Evolutionary conservation across 306 rosid genomes (phyloP).

Genomic region (Quercus mongolica): DNA sequence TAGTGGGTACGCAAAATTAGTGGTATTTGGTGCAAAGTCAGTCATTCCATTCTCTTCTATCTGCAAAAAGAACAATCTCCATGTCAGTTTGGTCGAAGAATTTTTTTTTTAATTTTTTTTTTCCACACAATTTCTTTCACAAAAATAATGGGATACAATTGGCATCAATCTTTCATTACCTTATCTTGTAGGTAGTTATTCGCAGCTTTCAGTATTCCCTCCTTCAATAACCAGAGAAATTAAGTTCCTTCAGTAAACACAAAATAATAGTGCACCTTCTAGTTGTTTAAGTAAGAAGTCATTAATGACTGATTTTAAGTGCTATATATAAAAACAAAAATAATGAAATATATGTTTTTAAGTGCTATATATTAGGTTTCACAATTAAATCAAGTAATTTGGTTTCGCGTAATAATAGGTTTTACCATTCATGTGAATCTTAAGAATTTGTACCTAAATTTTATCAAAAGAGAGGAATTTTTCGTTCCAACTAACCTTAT

Average conservation of each 20-base stretch:
- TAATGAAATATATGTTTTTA: too few relatives aligned
- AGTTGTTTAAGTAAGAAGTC: too few relatives aligned
- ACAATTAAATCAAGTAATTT: background rate
- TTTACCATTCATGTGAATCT: too few relatives aligned
- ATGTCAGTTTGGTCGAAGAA: background rate
- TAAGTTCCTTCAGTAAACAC: too few relatives aligned
- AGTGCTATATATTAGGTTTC: too few relatives aligned
- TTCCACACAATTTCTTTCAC: background rate
- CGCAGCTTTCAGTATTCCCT: constrained; percentile 55
- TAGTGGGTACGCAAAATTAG: constrained; percentile 42
- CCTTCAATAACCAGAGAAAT: constrained; percentile 29
- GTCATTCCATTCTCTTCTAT: constrained; percentile 45
- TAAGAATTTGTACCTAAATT: background rate
- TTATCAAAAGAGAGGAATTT: background rate
- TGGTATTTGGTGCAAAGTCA: constrained; percentile 38
- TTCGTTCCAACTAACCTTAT: constrained; percentile 47
- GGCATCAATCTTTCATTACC: constrained; percentile 24
- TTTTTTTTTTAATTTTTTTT: background rate
- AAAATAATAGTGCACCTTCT: too few relatives aligned
- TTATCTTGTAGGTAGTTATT: constrained; percentile 53
- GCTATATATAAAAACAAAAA: background rate
- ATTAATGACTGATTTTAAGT: too few relatives aligned
- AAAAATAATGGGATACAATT: background rate
- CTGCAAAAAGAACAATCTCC: constrained; percentile 30
- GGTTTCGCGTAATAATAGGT: too few relatives aligned